Conservation (phyloP, 1,284 basidiomycete species). For the Porodaedalea pini region DNA sequence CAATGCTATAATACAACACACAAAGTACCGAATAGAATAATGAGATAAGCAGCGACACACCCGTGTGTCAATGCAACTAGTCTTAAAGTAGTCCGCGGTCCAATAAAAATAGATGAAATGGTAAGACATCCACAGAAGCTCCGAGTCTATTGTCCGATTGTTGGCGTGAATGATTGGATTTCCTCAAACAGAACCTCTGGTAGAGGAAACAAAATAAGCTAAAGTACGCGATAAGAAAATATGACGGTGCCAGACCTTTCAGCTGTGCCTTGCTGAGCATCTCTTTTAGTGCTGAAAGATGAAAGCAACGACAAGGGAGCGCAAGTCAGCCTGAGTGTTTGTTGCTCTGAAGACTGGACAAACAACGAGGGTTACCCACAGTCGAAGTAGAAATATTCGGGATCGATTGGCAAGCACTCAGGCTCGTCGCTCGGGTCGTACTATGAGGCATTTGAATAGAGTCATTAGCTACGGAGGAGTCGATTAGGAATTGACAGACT, state of each 20-base stretch:
- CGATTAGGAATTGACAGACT: conserved; percentile 25
- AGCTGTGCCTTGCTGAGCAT: conserved; percentile 73
- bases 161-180: conserved; percentile 53
- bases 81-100: too few species aligned
- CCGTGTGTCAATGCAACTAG: too few species aligned
- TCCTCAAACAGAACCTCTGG: conserved; percentile 59
- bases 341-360: not conserved
- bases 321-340: too few species aligned
- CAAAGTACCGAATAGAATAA: too few species aligned
- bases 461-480: conserved; percentile 1
- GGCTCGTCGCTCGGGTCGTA: conserved; percentile 88
- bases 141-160: conserved; percentile 10
- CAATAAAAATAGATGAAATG: too few species aligned
- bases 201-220: not conserved
- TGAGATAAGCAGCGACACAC: too few species aligned
- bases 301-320: conserved; percentile 20
- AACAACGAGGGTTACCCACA: conserved; percentile 39
- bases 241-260: conserved; percentile 40
- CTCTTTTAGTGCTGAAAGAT: conserved; percentile 64
- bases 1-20: too few species aligned
- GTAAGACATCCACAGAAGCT: too few species aligned
- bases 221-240: not conserved
- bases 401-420: conserved; percentile 65
- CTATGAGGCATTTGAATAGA: conserved; percentile 37
- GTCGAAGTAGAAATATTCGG: conserved; percentile 86